Base-by-base conservation (phyloP, 2,329 filamentous ascomycete genomes). In the Dactylellina drechsleri region DNA sequence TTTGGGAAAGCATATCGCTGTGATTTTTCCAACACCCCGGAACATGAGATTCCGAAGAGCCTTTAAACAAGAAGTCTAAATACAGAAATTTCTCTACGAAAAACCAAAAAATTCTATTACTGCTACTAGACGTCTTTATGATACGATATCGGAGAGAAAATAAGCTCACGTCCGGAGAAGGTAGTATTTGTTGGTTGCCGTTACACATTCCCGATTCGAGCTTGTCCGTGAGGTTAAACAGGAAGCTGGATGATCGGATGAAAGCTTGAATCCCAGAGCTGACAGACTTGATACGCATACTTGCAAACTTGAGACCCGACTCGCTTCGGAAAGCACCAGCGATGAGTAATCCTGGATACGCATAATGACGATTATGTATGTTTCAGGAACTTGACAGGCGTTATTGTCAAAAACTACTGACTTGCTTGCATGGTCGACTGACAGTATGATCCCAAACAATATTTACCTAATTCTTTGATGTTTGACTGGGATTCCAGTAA, bases 41-140 rank as follows among this genome's bases (percentile, higher is more conserved):
- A 18, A 36, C 31, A 7, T 57, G 6, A 68, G 4, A 49, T 68
- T 56, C 65, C 65, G 57, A 62, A 57, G 36, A 58, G 54, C 54
- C 54, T 58, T 58, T 45, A 58, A 28, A 23, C 23, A 47, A 58
- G 54, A 54, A 36, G 52, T 2, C 52, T 31, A 54, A 54, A 54
- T 31, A n/a, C 52, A 20, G 20, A n/a, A 18, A 7, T 52, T 26
- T 47, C 43, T 47, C 43, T 47, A 18, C 49, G 20, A 52, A 52
- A 20, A 52, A 23, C n/a, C 41, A 28, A 28, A 31, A 41, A n/a
- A 40, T 31, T 18, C 28, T 41, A 16, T 23, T 23, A 23, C 23
- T 23, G 41, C 10, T 20, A 56, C 4, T 16, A 12, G 16, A 18
- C 26, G 7, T 16, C 31, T 36, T 36, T 36, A 23, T 23, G 23